A percentile compares a stretch with the other conserved stretches of the same genome.
phyloP scores from a whole-genome alignment of 495 filamentous ascomycete genomes.

The Penicillium malachiteum region DNA sequence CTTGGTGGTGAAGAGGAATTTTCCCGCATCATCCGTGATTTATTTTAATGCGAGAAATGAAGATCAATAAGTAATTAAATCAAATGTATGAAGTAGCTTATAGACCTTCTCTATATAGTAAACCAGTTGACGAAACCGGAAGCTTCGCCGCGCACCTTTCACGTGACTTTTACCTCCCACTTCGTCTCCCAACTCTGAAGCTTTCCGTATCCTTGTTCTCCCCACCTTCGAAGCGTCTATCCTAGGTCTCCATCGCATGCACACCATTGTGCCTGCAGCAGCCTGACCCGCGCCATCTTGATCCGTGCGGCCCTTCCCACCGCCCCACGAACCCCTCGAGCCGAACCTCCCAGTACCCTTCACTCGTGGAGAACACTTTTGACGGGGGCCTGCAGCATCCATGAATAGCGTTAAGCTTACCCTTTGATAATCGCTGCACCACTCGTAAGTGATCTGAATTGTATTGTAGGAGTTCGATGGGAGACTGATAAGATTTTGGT shows the following conservation, averaged over 20 bases:
- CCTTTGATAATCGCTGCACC: too few species aligned
- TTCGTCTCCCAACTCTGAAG: not conserved
- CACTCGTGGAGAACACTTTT: slow-evolving; percentile 8
- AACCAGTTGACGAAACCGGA: too few species aligned
- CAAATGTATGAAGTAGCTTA: too few species aligned
- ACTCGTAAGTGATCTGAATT: not conserved
- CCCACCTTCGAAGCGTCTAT: not conserved
- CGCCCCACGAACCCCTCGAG: slow-evolving; percentile 32
- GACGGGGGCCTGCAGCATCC: slow-evolving; percentile 1
- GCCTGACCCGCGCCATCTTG: not conserved
- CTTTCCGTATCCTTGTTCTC: not conserved
- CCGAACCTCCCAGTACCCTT: slow-evolving; percentile 15
- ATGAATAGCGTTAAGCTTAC: not conserved
- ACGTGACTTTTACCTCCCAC: not conserved
- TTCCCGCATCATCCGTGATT: slow-evolving; percentile 58
- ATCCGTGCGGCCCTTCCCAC: slow-evolving; percentile 18
- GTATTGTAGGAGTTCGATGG: not conserved
- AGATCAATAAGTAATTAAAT: too few species aligned
- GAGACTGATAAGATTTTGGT: slow-evolving; percentile 25
- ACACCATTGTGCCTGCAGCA: not conserved
- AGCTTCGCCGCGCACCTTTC: not conserved
- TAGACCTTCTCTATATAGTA: too few species aligned
- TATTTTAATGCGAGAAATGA: slow-evolving; percentile 53
- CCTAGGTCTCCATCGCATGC: not conserved
- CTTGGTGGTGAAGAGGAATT: slow-evolving; percentile 65